phyloP scores from a whole-genome alignment of 23 red algal species.

The Gracilaria domingensis region DNA sequence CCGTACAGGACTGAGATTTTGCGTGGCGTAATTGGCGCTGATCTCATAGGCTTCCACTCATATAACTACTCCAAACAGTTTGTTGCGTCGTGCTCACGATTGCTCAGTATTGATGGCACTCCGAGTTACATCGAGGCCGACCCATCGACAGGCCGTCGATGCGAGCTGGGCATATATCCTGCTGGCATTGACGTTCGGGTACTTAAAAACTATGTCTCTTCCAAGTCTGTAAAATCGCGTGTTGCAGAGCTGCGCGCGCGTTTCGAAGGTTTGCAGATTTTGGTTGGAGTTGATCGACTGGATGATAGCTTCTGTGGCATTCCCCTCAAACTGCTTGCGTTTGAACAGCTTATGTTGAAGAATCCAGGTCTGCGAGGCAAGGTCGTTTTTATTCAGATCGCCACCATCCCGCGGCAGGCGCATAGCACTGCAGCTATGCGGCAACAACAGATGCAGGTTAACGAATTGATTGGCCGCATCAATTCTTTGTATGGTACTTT shows the following conservation, averaged over 20 bases:
- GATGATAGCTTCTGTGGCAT: conserved; percentile 95
- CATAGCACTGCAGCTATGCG: conserved; percentile 23
- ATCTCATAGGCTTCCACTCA: conserved; percentile 88
- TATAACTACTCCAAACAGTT: conserved; percentile 85
- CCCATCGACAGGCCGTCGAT: conserved; percentile 55
- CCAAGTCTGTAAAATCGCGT: conserved; percentile 63
- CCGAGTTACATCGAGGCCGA: conserved; percentile 79
- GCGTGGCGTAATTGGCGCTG: conserved; percentile 71
- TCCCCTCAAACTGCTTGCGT: conserved; percentile 84
- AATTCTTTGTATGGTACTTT: conserved; percentile 88
- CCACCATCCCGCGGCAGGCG: conserved; percentile 44
- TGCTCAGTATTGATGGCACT: conserved; percentile 81
- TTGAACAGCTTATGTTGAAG: conserved; percentile 85
- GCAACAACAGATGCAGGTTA: conserved; percentile 67
- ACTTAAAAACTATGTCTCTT: conserved; percentile 56
- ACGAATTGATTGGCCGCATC: conserved; percentile 87
- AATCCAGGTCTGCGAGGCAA: conserved; percentile 52
- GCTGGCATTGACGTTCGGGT: conserved; percentile 71
- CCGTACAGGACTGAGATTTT: conserved; percentile 79
- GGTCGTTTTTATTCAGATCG: conserved; percentile 85
- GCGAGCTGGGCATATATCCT: conserved; percentile 92
- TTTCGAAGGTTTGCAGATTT: conserved; percentile 72
- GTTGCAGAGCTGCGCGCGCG: conserved; percentile 69
- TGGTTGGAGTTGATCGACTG: conserved; percentile 89
- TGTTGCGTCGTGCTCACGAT: conserved; percentile 58